A percentile compares a stretch with the other conserved stretches of the same genome.
Conservation (phyloP, 2,329 filamentous ascomycete genomes). For the Clathrospora elynae region DNA sequence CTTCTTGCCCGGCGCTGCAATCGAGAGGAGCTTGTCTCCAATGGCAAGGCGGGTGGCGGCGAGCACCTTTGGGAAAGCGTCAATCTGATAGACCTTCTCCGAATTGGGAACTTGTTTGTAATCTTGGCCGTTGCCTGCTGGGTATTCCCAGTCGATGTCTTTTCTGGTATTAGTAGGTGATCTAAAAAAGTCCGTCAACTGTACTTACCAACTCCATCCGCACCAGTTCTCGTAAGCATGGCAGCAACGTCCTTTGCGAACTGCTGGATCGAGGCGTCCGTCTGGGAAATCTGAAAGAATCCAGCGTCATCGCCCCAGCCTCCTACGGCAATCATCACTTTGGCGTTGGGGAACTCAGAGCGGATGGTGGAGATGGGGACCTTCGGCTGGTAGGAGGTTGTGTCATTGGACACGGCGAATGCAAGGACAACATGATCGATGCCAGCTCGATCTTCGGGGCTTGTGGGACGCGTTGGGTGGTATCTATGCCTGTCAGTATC, state of each 20-base stretch:
- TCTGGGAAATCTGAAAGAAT: slow-evolving; percentile 63
- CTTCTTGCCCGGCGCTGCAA: slow-evolving; percentile 63
- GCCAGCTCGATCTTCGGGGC: slow-evolving; percentile 35
- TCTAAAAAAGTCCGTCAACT: background rate
- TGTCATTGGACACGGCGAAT: slow-evolving; percentile 50
- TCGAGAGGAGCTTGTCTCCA: slow-evolving; percentile 66
- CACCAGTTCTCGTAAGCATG: slow-evolving; percentile 66
- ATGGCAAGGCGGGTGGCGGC: slow-evolving; percentile 63
- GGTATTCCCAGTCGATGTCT: slow-evolving; percentile 72
- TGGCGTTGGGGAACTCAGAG: slow-evolving; percentile 61
- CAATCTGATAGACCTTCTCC: slow-evolving; percentile 63
- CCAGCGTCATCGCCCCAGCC: slow-evolving; percentile 74
- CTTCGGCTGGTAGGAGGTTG: slow-evolving; percentile 59
- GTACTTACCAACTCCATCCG: slow-evolving; percentile 65
- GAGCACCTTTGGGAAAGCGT: slow-evolving; percentile 66
- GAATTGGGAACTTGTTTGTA: slow-evolving; percentile 67
- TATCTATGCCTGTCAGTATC: slow-evolving; percentile 26
- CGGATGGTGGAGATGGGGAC: slow-evolving; percentile 59
- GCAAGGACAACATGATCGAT: slow-evolving; percentile 46
- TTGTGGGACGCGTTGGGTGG: slow-evolving; percentile 40
- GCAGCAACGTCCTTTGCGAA: slow-evolving; percentile 69
- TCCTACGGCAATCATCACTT: slow-evolving; percentile 72
- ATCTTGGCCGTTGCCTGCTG: slow-evolving; percentile 69
- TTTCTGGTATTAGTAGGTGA: background rate
- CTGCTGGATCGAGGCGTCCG: slow-evolving; percentile 56